Base-by-base conservation (phyloP, 768 basidiomycete genomes). In the Pulveroboletus sp. region DNA sequence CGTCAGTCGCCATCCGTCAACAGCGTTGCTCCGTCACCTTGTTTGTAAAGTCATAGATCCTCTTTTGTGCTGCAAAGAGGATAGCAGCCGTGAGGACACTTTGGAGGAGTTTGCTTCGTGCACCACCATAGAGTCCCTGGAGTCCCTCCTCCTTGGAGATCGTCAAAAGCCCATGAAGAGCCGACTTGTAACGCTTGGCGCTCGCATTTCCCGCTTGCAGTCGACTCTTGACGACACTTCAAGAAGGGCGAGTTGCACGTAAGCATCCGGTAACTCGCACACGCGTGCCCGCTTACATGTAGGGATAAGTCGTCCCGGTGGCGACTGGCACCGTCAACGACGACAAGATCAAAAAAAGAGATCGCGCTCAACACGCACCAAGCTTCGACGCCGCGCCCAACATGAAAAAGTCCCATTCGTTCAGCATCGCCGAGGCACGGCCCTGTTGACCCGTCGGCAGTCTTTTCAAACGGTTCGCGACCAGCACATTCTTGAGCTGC, bases 371-470 rank as follows among this genome's bases (percentile, higher is more conserved):
- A 16, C 47, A 38, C 77, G 11, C 62, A 88, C 88, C 78, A 8
- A 97, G 79, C 67, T 99, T 98, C 11, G 92, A 90, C 34, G 95
- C 64, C 1, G 97, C 97, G 2, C 95, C 95, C n/a, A 98, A 80
- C 51, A 94, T 59, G 75, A 99, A 97, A 69, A 92, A 88, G 64
- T 99, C 95, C 76, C 82, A 79, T 60, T 97, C 93, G 9, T 81
- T 77, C 32, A 98, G 72, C 20, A 75, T 68, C 37, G 76, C 79
- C 42, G 72, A 72, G 35, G 70, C 72, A 33, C 68, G 63, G 48
- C 70, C 67, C 38, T 65, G 69, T 40, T 74, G 78, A 42, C 74
- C 68, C 29, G 73, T 75, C 43, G 77, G 74, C 56, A 82, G 64
- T 56, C 71, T 78, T 41, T 63, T 72, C 24, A 79, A 82, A 31